Conservation (phyloP, 1,284 basidiomycete species). For the Ceratobasidium sp. region DNA sequence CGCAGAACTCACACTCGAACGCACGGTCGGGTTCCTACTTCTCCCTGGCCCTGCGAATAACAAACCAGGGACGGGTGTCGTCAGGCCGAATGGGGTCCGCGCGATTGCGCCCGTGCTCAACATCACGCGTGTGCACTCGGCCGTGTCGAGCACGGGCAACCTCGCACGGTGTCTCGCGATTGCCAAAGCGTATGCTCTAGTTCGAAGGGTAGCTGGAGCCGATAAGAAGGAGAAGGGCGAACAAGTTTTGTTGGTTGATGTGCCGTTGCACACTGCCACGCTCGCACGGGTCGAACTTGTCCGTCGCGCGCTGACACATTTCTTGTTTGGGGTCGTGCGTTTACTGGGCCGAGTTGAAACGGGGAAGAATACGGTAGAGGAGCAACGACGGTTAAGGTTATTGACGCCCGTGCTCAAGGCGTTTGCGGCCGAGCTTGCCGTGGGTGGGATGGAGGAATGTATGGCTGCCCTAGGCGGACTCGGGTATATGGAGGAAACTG, state of each 20-base stretch:
- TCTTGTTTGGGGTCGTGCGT: constrained; percentile 64
- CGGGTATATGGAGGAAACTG: constrained; percentile 84
- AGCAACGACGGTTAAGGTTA: constrained; percentile 64
- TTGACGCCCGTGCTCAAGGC: constrained; percentile 77
- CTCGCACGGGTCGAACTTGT: constrained; percentile 65
- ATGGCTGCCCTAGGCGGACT: constrained; percentile 79
- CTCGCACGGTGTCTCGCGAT: constrained; percentile 70
- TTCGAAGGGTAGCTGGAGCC: constrained; percentile 58
- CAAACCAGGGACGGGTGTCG: not conserved
- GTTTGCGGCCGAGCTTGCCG: constrained; percentile 70
- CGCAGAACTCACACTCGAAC: constrained; percentile 73
- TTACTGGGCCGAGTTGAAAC: constrained; percentile 72
- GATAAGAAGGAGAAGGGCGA: constrained; percentile 42
- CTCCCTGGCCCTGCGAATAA: not conserved
- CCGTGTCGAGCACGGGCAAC: constrained; percentile 63
- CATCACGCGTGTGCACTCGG: constrained; percentile 76
- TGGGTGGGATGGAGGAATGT: constrained; percentile 70
- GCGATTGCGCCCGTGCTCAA: constrained; percentile 70
- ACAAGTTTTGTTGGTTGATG: constrained; percentile 59
- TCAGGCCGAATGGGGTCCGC: constrained; percentile 16
- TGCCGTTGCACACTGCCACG: constrained; percentile 67
- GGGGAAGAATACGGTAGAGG: constrained; percentile 57
- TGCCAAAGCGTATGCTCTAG: constrained; percentile 66
- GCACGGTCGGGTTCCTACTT: constrained; percentile 69
- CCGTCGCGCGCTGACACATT: constrained; percentile 70